Evolutionary conservation across 192 early-diverging fungal genomes (phyloP), one percentile per base, ranked within the genome.

Genomic region (Chytriomyces sp.): DNA sequence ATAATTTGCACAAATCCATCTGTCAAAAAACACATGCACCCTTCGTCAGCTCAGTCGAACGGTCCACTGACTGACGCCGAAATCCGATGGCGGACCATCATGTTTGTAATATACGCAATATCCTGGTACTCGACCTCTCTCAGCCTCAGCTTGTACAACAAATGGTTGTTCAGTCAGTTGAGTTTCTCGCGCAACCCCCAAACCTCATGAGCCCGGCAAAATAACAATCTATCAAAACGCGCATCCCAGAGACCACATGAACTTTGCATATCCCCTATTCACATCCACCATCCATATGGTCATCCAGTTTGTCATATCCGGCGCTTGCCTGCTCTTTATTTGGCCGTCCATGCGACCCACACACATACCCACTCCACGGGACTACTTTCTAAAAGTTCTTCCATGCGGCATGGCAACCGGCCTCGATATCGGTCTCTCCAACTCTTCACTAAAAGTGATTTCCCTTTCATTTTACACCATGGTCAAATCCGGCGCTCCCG

Each of bases 381-480:
- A 93, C 46, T 92, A 92, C 68, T 48, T 90, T 23, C 89, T 85
- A 35, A 92, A 92, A 66, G 91, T 93, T 6, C 81, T 97, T 6
- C 96, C 96, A 0, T 96, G 95, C 79, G 94, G 92, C 44, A 64
- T 96, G 8, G 93, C 96, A 0, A 94, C 95, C 2, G 93, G 93
- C 24, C 74, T 96, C 82, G 96, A 98, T 77, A 92, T 97, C 74
- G 96, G 95, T 4, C 80, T 98, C 46, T 94, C 94, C 75, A 98
- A 97, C 77, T 85, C 91, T 8, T 93, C 91, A 61, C 75, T 98
- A 69, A 92, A 92, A 76, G 86, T 87, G 49, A 94, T 98, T 44
- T 92, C 96, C 8, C 89, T 98, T 47, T 91, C 94, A 1, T 97
- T 98, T 77, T 95, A 96, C 85, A 98, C 91, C 82, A 89, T 88